Evolutionary conservation across 192 early-diverging fungal species (phyloP), one percentile per base, ranked within the genome.

Genomic region (Entomortierella chlamydospora): DNA sequence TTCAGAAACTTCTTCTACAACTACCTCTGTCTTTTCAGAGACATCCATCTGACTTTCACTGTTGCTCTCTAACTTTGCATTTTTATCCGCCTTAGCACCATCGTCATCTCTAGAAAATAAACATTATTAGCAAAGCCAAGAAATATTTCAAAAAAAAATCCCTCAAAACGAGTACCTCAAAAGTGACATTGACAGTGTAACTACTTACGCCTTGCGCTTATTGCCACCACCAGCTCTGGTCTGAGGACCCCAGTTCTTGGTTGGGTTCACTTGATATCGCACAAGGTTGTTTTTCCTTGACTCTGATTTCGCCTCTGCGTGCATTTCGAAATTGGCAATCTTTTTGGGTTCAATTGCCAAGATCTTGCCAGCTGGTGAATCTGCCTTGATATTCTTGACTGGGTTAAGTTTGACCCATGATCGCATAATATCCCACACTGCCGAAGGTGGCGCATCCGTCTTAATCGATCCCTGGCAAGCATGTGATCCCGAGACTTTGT

Each of bases 171-270:
- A n/a, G n/a, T n/a, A 30, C 39, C 41, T 23, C 6, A n/a, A n/a
- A n/a, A n/a, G n/a, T n/a, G n/a, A n/a, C n/a, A n/a, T n/a, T n/a
- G n/a, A n/a, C n/a, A n/a, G n/a, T n/a, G n/a, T n/a, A n/a, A n/a
- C n/a, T n/a, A 68, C 83, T 81, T 67, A 84, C 83, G 66, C 39
- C 56, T 84, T 84, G 9, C 77, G 78, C 58, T 86, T 87, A 71
- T 84, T 83, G 56, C 64, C 73, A 52, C 83, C 83, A 39, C 83
- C 84, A 25, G 88, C 85, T 61, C 94, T 84, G 28, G 93, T 94
- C 81, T 97, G 97, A 43, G 98, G 98, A 0, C 98, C 98, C 98
- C 98, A 99, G 82, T 94, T 90, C 63, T 92, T 91, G 25, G 91
- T 90, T n/a, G 98, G 98, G 71, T 99, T 99, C 61, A 93, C 83